Percentiles rank a stretch among this genome's conserved stretches.
Evolutionary conservation across 2,329 filamentous ascomycete genomes (phyloP).

Genomic region (Chaetoscypha palmicola): DNA sequence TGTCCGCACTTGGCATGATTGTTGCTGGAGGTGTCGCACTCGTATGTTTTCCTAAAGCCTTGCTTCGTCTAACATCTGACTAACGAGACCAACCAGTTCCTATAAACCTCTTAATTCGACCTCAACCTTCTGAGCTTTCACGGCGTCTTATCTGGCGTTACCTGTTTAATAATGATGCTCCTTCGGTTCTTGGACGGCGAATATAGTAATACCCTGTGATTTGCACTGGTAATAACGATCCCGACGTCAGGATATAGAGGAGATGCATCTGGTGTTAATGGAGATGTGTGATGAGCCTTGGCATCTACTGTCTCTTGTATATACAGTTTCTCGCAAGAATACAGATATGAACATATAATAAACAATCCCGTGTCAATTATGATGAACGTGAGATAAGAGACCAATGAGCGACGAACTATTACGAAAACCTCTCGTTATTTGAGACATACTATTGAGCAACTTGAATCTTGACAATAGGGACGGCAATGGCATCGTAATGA

Average conservation of each 20-base stretch:
- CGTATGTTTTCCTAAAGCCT: constrained; percentile 18
- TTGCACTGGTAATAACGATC: constrained; percentile 18
- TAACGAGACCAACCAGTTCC: constrained; percentile 22
- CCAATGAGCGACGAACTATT: too few relatives aligned
- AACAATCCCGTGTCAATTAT: constrained; percentile 6
- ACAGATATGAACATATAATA: constrained; percentile 7
- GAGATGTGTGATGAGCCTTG: constrained; percentile 23
- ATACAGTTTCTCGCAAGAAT: constrained; percentile 21
- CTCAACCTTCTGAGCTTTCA: constrained; percentile 18
- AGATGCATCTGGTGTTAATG: constrained; percentile 16
- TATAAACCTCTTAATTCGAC: constrained; percentile 20
- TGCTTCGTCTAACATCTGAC: background rate
- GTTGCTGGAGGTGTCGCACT: constrained; percentile 31
- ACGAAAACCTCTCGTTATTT: too few relatives aligned
- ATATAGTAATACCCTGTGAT: constrained; percentile 17
- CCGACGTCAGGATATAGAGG: constrained; percentile 14
- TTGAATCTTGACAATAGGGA: too few relatives aligned
- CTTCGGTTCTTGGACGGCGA: constrained; percentile 20
- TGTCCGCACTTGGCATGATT: constrained; percentile 28
- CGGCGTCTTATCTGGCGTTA: constrained; percentile 21
- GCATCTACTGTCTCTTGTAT: constrained; percentile 23
- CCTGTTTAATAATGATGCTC: constrained; percentile 23
- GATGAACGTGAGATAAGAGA: too few relatives aligned
- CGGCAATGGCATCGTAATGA: too few relatives aligned
- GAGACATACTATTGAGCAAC: too few relatives aligned